Percentiles rank a stretch among this genome's conserved stretches.
Conservation (phyloP, 305 asterid species). For the Rubia tinctorum region DNA sequence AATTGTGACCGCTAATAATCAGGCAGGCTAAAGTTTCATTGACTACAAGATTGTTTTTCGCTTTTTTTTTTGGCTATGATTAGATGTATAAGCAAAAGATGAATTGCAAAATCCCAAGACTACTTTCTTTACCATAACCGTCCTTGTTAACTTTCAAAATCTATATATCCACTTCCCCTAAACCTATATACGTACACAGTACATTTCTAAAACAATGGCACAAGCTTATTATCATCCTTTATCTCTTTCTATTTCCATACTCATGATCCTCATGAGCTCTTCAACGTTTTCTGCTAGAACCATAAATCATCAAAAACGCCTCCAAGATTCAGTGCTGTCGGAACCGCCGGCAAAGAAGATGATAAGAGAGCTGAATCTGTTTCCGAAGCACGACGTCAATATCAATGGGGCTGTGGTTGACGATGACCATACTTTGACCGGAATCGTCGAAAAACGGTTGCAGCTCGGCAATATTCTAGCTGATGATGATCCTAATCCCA, state of each 20-base stretch:
- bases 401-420: slow-evolving; percentile 4
- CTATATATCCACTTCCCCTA: not conserved
- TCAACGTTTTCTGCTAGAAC: slow-evolving; percentile 29
- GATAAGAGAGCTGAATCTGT: slow-evolving; percentile 58
- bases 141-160: no score
- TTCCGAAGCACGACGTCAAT: slow-evolving; percentile 52
- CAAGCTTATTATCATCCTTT: not conserved
- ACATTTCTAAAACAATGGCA: not conserved
- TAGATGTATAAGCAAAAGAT: no score
- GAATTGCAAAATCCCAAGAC: not conserved
- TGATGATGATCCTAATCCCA: slow-evolving; percentile 26
- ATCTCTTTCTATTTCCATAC: not conserved
- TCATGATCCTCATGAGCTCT: slow-evolving; percentile 17
- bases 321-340: slow-evolving; percentile 7
- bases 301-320: slow-evolving; percentile 9
- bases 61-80: no score
- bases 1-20: not conserved
- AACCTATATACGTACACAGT: not conserved
- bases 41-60: not conserved
- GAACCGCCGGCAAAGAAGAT: slow-evolving; percentile 42
- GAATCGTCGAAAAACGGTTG: slow-evolving; percentile 55
- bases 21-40: not conserved
- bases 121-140: not conserved
- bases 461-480: slow-evolving; percentile 30
- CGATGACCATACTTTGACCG: slow-evolving; percentile 19